A percentile compares a stretch with the other conserved stretches of the same genome.
These are phyloP conservation scores for Verticillium nubilum DNA, from an alignment of 2,329 filamentous ascomycete species.

Conservation along the genomic window DNA sequence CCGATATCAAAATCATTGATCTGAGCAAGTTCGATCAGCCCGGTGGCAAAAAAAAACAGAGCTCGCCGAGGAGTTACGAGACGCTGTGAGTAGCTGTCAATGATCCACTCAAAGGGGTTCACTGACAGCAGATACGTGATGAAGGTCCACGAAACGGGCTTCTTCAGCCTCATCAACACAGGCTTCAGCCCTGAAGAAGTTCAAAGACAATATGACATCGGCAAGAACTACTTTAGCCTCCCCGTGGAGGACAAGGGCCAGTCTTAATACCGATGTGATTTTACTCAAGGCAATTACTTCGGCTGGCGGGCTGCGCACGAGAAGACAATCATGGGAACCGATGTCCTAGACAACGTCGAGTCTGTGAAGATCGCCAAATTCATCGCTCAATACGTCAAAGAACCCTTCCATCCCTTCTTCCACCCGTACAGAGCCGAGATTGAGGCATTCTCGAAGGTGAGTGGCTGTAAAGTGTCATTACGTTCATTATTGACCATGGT, in stretches of 20 bases:
- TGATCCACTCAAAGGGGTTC: no score
- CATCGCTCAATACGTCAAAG: conserved; percentile 28
- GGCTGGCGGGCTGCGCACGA: conserved; percentile 36
- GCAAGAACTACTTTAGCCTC: conserved; percentile 44
- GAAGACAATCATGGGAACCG: conserved; percentile 18
- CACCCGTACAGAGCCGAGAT: conserved; percentile 38
- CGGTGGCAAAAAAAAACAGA: conserved; percentile 42
- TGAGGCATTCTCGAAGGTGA: conserved; percentile 40
- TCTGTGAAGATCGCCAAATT: conserved; percentile 51
- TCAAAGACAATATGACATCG: conserved; percentile 48
- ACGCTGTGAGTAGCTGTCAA: conserved; percentile 30
- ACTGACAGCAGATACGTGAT: not conserved
- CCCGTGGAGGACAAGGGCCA: conserved; percentile 39
- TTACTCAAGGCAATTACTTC: conserved; percentile 41
- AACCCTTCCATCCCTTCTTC: conserved; percentile 30
- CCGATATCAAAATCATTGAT: conserved; percentile 49
- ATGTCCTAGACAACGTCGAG: conserved; percentile 41
- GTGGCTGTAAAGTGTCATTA: conserved; percentile 26
- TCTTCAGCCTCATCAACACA: conserved; percentile 51
- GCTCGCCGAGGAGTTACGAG: conserved; percentile 44
- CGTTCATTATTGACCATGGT: conserved; percentile 18
- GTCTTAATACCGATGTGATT: conserved; percentile 38
- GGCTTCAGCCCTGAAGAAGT: conserved; percentile 45
- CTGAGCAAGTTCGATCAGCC: conserved; percentile 40
- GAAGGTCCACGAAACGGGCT: conserved; percentile 29